Base-by-base conservation (phyloP, 495 filamentous ascomycete species). In the Aspergillus sparsus region DNA sequence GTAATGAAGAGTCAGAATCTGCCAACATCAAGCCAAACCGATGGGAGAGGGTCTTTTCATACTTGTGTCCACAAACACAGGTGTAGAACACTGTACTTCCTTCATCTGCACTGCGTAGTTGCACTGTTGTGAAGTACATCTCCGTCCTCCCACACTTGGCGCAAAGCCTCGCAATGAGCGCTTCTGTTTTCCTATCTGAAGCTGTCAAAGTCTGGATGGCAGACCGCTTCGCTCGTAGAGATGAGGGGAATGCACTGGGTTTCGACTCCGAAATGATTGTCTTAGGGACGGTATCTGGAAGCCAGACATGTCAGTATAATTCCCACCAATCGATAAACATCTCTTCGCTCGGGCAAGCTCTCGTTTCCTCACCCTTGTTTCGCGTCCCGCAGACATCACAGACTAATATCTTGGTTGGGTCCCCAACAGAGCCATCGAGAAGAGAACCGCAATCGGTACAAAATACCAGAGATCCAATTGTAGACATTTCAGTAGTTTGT, bases 361-460 rank as follows among this genome's bases (percentile, higher is more conserved):
- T 27, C 21, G 21, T 36, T 13, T 27, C 49, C 62, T 32, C 46
- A 96, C 92, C 92, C 86, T 83, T 88, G 62, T 93, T 94, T 55
- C 87, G 80, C 33, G 89, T 81, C 49, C 91, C 91, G 73, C 94
- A 98, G 65, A 92, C 86, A 64, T 88, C 86, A 78, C 93, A 98
- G 62, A 80, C 76, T 21, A 98, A 74, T 55, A 89, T 85, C 13
- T 86, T 87, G 67, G 91, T 87, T 56, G 83, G 78, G 61, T 85
- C 83, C 41, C 91, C 90, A 50, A 87, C 85, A 21, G 90, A 89
- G 27, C 84, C 82, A 27, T 94, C 90, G 47, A 98, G 83, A 3
- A 97, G 82, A 72, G 96, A 93, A 49, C 93, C 93, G 72, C 93
- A 97, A 70, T 92, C 91, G 15, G 85, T 91, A 77, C 94, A 97